Evolutionary conservation across 305 asterid species (phyloP).

Genomic region (Caryopteris hybrid): DNA sequence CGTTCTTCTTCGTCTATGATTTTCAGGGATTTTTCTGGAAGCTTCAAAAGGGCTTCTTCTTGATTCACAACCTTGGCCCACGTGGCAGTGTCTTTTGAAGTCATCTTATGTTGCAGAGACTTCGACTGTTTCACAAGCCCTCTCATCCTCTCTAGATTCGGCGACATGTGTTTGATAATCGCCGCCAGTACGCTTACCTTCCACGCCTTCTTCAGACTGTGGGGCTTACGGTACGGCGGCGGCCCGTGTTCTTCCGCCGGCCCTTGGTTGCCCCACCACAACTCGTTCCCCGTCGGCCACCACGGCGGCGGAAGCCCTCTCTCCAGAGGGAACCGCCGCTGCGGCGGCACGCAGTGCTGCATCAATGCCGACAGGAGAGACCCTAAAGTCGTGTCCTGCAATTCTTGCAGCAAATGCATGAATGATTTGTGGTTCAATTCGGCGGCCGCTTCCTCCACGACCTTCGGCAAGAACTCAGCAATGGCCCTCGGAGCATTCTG

Average conservation of each 20-base stretch:
- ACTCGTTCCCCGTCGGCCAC: conserved; percentile 68
- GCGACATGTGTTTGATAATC: conserved; percentile 48
- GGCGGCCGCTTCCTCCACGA: conserved; percentile 9
- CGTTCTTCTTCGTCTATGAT: conserved; percentile 17
- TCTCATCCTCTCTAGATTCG: conserved; percentile 33
- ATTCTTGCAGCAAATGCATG: conserved; percentile 42
- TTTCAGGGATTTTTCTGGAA: conserved; percentile 24
- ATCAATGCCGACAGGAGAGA: conserved; percentile 51
- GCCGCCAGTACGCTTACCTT: conserved; percentile 48
- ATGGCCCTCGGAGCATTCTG: conserved; percentile 36
- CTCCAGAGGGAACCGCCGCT: conserved; percentile 47
- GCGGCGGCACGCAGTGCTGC: conserved; percentile 62
- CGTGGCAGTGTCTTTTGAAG: conserved; percentile 44
- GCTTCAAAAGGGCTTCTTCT: conserved; percentile 38
- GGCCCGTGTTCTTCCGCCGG: conserved; percentile 32
- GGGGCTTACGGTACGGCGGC: conserved; percentile 60
- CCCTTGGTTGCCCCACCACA: conserved; percentile 68
- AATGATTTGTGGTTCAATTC: conserved; percentile 19
- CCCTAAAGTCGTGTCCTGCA: conserved; percentile 55
- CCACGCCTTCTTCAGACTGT: conserved; percentile 53
- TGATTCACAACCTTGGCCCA: conserved; percentile 48
- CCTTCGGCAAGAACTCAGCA: conserved; percentile 33
- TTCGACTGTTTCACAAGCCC: conserved; percentile 48
- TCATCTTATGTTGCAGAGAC: conserved; percentile 56
- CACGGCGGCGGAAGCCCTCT: conserved; percentile 54